These are phyloP conservation scores for Rosa multiflora DNA, from an alignment of 306 rosid genomes.

Conservation along the genomic window DNA sequence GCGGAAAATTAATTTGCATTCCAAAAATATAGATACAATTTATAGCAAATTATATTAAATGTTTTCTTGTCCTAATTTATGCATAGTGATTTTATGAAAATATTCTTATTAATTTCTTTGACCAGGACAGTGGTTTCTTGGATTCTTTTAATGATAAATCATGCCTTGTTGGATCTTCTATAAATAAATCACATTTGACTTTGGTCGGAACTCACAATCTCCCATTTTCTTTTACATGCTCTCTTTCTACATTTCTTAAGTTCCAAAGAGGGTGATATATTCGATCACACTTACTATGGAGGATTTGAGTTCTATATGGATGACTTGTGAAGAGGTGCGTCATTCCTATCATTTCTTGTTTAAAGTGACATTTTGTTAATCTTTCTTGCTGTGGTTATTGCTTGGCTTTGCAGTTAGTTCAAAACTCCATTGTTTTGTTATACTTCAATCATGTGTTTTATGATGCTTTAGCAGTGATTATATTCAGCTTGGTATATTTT, in stretches of 20 bases:
- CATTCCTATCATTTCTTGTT: not conserved
- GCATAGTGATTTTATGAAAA: not conserved
- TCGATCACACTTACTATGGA: constrained; percentile 34
- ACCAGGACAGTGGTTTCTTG: not conserved
- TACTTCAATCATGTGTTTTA: too few species aligned
- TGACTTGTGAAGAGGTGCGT: not conserved
- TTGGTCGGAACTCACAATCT: too few species aligned
- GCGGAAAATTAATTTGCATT: not conserved
- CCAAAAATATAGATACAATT: not conserved
- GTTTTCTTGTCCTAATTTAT: not conserved
- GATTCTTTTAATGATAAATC: not conserved
- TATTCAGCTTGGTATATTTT: too few species aligned
- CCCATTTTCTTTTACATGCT: not conserved
- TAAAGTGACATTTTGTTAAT: too few species aligned
- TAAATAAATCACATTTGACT: not conserved
- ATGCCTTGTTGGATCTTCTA: not conserved
- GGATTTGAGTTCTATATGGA: too few species aligned
- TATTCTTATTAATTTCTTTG: too few species aligned
- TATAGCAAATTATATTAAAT: not conserved
- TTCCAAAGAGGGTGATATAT: not conserved
- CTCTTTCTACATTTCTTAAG: not conserved
- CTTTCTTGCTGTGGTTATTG: too few species aligned
- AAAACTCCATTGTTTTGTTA: too few species aligned
- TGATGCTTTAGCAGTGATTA: too few species aligned
- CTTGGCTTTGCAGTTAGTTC: too few species aligned